Percentiles rank a stretch among this genome's conserved stretches.
phyloP scores from a whole-genome alignment of 192 early-diverging fungal species.

The Entomortierella chlamydospora region DNA sequence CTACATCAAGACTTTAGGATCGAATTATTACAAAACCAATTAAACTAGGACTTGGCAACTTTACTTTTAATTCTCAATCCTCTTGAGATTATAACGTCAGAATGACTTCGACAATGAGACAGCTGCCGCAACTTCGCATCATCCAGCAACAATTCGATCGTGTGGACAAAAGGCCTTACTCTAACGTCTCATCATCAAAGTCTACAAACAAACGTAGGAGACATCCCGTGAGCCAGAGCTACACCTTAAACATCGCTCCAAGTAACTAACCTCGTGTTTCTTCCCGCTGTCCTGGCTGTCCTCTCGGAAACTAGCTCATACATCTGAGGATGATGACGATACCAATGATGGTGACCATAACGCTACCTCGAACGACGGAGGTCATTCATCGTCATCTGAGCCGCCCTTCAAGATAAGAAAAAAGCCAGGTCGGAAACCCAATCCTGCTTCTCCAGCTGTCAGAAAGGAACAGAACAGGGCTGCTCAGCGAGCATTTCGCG shows the following conservation, averaged over 20 bases:
- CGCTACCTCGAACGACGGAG: neutral
- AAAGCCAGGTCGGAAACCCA: constrained; percentile 68
- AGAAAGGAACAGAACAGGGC: constrained; percentile 86
- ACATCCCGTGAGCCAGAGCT: too few relatives aligned
- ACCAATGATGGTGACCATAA: constrained; percentile 9
- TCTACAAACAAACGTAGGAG: neutral
- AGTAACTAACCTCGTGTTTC: too few relatives aligned
- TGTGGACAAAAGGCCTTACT: constrained; percentile 20
- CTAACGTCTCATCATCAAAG: neutral
- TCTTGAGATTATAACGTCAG: neutral
- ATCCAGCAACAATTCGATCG: constrained; percentile 48
- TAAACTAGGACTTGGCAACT: too few relatives aligned
- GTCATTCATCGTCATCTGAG: constrained; percentile 15
- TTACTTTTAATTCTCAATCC: neutral
- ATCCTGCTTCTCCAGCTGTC: constrained; percentile 67
- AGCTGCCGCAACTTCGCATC: constrained; percentile 33
- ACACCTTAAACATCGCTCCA: too few relatives aligned
- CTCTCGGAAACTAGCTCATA: too few relatives aligned
- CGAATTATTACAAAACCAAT: too few relatives aligned
- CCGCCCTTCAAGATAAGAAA: constrained; percentile 57
- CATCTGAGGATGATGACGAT: constrained; percentile 23
- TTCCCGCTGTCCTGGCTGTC: too few relatives aligned
- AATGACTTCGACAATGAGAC: constrained; percentile 42
- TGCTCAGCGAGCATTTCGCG: constrained; percentile 90
- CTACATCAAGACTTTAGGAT: too few relatives aligned